Conservation (phyloP, 1,139 yeast species). For the Saccharomycopsis hybrid region DNA sequence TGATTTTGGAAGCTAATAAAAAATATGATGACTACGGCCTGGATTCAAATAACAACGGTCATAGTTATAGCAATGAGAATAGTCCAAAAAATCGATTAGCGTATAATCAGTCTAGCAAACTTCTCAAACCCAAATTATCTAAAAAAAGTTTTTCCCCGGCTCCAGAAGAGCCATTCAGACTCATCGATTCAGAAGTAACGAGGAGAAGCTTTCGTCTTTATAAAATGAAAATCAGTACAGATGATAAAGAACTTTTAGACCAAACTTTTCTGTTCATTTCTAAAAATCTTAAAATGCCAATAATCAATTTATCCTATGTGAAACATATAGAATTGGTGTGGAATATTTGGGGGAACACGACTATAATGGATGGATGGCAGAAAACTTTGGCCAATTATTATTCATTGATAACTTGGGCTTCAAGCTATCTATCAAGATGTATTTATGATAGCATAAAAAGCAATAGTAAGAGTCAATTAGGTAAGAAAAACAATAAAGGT, state of each 20-base stretch:
- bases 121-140: too few species aligned
- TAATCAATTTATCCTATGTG: conserved; percentile 3
- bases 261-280: conserved; percentile 8
- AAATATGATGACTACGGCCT: neutral
- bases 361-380: conserved; percentile 6
- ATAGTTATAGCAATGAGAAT: too few species aligned
- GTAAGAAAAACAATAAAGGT: neutral
- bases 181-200: too few species aligned
- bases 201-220: conserved; percentile 2
- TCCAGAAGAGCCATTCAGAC: neutral
- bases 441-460: neutral
- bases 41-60: too few species aligned
- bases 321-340: conserved; percentile 9
- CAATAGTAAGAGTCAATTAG: conserved; percentile 2
- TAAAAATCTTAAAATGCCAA: conserved; percentile 13
- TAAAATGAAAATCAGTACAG: conserved; percentile 2
- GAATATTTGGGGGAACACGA: conserved; percentile 14
- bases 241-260: neutral
- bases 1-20: conserved; percentile 10
- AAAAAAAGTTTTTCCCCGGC: too few species aligned
- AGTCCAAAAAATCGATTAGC: neutral
- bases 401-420: conserved; percentile 18
- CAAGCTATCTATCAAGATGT: conserved; percentile 7
- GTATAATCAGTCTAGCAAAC: too few species aligned
- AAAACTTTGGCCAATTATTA: conserved; percentile 8